Evolutionary conservation across 495 filamentous ascomycete genomes (phyloP), one percentile per base, ranked within the genome.

Genomic region (Xanthoparmelia taractica): DNA sequence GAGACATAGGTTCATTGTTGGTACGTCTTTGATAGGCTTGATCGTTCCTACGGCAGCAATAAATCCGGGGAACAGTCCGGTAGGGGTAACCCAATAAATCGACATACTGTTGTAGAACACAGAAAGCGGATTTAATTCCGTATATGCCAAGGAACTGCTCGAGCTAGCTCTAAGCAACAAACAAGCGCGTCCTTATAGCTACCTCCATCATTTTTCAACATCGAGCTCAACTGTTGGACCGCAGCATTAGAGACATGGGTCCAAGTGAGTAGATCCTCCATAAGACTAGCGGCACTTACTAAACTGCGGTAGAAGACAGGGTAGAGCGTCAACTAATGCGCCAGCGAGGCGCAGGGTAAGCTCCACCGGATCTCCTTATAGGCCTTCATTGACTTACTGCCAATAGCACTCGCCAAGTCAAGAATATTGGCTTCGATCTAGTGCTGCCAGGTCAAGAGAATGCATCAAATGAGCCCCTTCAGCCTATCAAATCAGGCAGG

Each of bases 311-410:
- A 54, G 50, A 54, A 63, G 59, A 54, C 27, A 55, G 66, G 29
- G 59, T 58, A 55, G 66, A 68, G 37, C 66, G 66, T 25, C 57
- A 57, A 20, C 37, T 68, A n/a, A 61, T 63, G 60, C 66, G 66
- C 45, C 66, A 68, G 58, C 66, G 66, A 47, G 66, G 66, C 43
- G 66, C 66, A 59, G 66, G 64, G 66, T 68, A 17, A 63, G 57
- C 29, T 41, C 33, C 60, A 1, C 31, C 36, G 5, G 40, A n/a
- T 33, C 17, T 43, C 43, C 45, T 40, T 20, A 4, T n/a, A 47
- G 15, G n/a, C 18, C 45, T 27, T 5, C 31, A 60, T 38, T 68
- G 13, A 59, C 27, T 45, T 2, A 8, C 37, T 0, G 8, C 5
- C 38, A 20, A 1, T 8, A 67, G 68, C n/a, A 64, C 60, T 41